A percentile compares a stretch with the other conserved stretches of the same genome.
Evolutionary conservation across 768 basidiomycete species (phyloP).

Genomic region (Russula virescens): DNA sequence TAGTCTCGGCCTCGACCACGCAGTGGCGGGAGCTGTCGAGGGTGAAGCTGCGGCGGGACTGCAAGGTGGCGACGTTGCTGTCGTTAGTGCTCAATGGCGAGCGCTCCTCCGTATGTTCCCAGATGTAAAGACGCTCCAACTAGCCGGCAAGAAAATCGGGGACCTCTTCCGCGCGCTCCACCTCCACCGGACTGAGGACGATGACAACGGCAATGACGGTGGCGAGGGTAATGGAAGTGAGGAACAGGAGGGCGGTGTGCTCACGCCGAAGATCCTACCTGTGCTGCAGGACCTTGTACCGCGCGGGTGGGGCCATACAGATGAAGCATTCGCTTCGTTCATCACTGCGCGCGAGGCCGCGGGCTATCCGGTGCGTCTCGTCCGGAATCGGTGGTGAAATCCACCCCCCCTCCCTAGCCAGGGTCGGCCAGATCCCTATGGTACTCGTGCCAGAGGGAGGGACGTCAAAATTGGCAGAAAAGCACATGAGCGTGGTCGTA

Average conservation of each 20-base stretch:
- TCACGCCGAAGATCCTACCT: not conserved
- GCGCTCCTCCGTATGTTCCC: not conserved
- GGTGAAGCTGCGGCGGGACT: too few relatives aligned
- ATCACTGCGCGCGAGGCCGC: not conserved
- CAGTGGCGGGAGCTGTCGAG: too few relatives aligned
- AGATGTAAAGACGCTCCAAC: not conserved
- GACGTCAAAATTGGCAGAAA: too few relatives aligned
- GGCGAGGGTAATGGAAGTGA: not conserved
- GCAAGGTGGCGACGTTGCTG: not conserved
- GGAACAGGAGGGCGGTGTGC: not conserved
- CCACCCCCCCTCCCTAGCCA: too few relatives aligned
- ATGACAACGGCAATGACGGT: not conserved
- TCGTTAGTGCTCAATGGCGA: not conserved
- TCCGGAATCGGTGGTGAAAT: not conserved
- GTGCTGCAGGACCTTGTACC: not conserved
- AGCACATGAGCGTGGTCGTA: too few relatives aligned
- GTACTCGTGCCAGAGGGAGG: too few relatives aligned
- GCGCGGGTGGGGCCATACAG: not conserved
- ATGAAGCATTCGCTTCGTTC: not conserved
- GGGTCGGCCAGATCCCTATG: too few relatives aligned
- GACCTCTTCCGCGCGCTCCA: slow-evolving; percentile 1
- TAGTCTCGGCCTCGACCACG: too few relatives aligned
- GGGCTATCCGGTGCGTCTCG: not conserved
- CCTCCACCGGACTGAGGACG: not conserved
- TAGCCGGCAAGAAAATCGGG: not conserved